Evolutionary conservation across 192 early-diverging fungal genomes (phyloP).

Genomic region (Obelidium mucronatum): DNA sequence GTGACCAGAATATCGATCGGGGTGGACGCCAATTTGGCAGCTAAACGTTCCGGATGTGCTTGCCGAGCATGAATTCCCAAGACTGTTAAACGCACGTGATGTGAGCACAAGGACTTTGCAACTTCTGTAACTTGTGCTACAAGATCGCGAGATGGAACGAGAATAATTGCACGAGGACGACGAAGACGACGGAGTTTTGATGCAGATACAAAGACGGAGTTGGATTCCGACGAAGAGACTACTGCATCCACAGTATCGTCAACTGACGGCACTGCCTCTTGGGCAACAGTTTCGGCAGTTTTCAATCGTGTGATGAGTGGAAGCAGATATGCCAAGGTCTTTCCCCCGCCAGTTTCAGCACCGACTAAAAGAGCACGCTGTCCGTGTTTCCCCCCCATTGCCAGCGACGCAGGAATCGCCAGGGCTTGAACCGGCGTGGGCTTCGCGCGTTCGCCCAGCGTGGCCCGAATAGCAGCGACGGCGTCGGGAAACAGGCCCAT

Average conservation of each 20-base stretch:
- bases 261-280: constrained; percentile 7
- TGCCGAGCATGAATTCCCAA: constrained; percentile 54
- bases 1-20: constrained; percentile 87
- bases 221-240: neutral
- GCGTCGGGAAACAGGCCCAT: constrained; percentile 70
- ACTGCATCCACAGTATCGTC: constrained; percentile 30
- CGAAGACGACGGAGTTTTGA: constrained; percentile 68
- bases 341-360: constrained; percentile 92
- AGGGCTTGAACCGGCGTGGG: constrained; percentile 89
- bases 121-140: constrained; percentile 77
- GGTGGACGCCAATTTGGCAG: constrained; percentile 51
- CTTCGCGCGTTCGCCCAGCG: constrained; percentile 41
- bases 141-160: constrained; percentile 90
- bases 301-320: constrained; percentile 82
- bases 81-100: constrained; percentile 71
- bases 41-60: constrained; percentile 20
- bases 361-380: constrained; percentile 67
- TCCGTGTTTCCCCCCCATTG: constrained; percentile 2
- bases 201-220: neutral
- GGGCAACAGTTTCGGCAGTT: constrained; percentile 61
- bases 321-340: constrained; percentile 87
- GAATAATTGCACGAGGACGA: constrained; percentile 81
- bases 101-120: constrained; percentile 75
- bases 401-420: constrained; percentile 76
- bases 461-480: constrained; percentile 49